Conservation (phyloP, 345 rosid species). For the Euclidium syriacum region DNA sequence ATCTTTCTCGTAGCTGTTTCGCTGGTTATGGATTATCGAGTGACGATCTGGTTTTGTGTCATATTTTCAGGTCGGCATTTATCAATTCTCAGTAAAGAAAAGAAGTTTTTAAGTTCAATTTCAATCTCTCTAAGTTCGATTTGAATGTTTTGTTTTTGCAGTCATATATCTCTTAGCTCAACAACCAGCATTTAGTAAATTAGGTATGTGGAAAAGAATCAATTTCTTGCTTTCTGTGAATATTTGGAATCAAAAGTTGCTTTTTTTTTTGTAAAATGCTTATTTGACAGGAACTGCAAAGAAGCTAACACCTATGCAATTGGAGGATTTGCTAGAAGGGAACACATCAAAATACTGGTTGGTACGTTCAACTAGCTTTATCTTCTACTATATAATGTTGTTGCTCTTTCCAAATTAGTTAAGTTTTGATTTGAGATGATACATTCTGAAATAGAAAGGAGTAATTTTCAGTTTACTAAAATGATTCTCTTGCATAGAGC, state of each 20-base stretch:
- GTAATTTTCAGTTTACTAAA: not conserved
- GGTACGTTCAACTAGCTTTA: conserved; percentile 48
- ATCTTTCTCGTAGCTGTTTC: conserved; percentile 63
- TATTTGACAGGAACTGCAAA: conserved; percentile 48
- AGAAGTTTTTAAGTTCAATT: not conserved
- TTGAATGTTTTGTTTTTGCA: conserved; percentile 32
- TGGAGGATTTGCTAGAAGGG: conserved; percentile 79
- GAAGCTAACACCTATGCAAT: conserved; percentile 81
- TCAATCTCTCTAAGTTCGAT: not conserved
- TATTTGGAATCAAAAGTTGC: not conserved
- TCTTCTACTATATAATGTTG: not conserved
- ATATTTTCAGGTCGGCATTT: conserved; percentile 59
- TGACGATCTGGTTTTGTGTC: conserved; percentile 62
- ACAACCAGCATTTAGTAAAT: conserved; percentile 57
- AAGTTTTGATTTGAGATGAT: not conserved
- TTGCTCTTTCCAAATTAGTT: not conserved
- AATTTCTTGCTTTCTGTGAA: not conserved
- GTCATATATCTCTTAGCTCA: conserved; percentile 61
- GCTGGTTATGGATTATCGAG: conserved; percentile 60
- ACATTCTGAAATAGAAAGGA: not conserved
- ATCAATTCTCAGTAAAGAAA: too few relatives aligned
- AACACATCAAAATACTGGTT: conserved; percentile 76
- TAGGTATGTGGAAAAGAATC: conserved; percentile 48
- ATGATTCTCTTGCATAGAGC: not conserved
- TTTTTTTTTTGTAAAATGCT: not conserved